Evolutionary conservation across 805 yeast species (phyloP), one percentile per base, ranked within the genome.

Genomic region (Candida silvatica): DNA sequence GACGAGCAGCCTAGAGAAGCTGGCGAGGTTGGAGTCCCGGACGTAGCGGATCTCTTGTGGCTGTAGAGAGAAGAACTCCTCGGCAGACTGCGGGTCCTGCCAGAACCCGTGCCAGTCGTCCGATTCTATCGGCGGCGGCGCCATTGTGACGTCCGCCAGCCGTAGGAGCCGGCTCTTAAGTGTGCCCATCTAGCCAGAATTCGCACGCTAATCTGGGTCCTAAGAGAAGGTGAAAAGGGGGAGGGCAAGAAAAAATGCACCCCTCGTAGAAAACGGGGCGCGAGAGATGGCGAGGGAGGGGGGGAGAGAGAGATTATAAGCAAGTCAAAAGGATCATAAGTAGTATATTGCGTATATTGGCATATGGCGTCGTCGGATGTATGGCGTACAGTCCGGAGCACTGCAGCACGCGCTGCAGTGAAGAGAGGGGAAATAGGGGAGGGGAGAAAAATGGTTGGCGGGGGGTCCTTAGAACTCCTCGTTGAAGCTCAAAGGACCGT

Each of bases 51-150:
- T 59, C 40, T 85, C 94, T 15, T 55, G 45, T 2, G 69, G 62
- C 0, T 82, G 64, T 9, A 86, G 52, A 3, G 77, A 49, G 5
- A 71, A 67, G 52, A 69, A 77, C 11, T 81, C 90, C 31, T 63
- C 61, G 14, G 76, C 68, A 5, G 65, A 52, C 6, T 60, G 64
- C 0, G 84, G 80, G 7, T 57, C 52, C 4, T 56, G 51, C 70
- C 77, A 67, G 47, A 68, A 65, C 46, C 34, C 12, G 8, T 36
- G 46, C 77, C 78, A 69, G 43, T 61, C 63, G 1, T 49, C 48
- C 39, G 60, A 68, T 23, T 54, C 55, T 2, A 12, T n/a, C 9
- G 50, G 42, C 4, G 66, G 46, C 12, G 62, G 49, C 14, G 52
- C 53, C 4, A 61, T 44, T 27, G 63, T 45, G 19, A 68, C 62